Evolutionary conservation across 768 basidiomycete species (phyloP).

Genomic region (Mycena amicta): DNA sequence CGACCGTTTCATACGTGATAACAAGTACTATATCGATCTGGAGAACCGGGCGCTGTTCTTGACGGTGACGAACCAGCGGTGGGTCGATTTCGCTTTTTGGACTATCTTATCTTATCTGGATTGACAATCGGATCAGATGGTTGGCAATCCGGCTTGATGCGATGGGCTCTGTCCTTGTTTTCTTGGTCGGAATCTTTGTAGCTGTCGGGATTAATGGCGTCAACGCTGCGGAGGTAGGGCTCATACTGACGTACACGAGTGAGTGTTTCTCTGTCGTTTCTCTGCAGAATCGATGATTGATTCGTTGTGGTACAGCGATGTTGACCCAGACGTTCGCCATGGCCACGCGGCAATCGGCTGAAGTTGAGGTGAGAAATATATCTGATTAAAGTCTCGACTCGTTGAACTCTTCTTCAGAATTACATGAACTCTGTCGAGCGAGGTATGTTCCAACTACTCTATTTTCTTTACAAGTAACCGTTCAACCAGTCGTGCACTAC

Average conservation of each 20-base stretch:
- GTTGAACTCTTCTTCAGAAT: conserved; percentile 39
- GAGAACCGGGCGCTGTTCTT: background rate
- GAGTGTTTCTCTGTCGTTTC: conserved; percentile 21
- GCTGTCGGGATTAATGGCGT: conserved; percentile 57
- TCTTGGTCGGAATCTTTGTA: conserved; percentile 60
- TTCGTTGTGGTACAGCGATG: conserved; percentile 34
- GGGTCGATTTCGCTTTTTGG: background rate
- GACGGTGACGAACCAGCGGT: conserved; percentile 1
- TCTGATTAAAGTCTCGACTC: conserved; percentile 35
- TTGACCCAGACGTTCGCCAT: conserved; percentile 56
- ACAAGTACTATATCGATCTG: conserved; percentile 62
- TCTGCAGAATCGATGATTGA: background rate
- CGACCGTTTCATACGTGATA: conserved; percentile 60
- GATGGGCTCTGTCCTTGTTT: background rate
- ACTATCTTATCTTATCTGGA: background rate
- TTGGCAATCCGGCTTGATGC: background rate
- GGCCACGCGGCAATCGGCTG: conserved; percentile 59
- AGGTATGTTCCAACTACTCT: conserved; percentile 31
- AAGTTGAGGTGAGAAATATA: conserved; percentile 56
- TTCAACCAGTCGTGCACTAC: conserved; percentile 51
- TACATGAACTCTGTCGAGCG: conserved; percentile 70
- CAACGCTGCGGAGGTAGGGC: conserved; percentile 67
- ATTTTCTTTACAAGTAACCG: background rate
- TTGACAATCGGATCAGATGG: background rate
- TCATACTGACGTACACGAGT: conserved; percentile 72